These are phyloP conservation scores for Quercus alba DNA, from an alignment of 306 rosid genomes.

Conservation along the genomic window DNA sequence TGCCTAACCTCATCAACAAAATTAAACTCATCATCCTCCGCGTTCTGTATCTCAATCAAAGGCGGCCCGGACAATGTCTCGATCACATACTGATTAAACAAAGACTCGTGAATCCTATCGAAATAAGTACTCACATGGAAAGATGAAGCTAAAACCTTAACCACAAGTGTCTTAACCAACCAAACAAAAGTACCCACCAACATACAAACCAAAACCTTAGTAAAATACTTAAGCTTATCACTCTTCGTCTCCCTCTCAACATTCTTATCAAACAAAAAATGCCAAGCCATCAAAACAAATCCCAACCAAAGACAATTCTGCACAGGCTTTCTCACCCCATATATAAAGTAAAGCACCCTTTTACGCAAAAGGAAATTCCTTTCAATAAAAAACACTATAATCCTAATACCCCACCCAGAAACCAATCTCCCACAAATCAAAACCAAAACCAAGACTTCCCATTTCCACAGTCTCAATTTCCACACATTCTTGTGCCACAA, in stretches of 20 bases:
- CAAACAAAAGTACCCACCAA: constrained; percentile 66
- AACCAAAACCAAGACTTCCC: constrained; percentile 75
- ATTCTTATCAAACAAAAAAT: constrained; percentile 54
- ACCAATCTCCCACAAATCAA: constrained; percentile 79
- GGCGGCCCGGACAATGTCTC: constrained; percentile 88
- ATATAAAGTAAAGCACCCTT: constrained; percentile 72
- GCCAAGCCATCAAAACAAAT: constrained; percentile 76
- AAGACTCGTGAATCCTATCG: constrained; percentile 79
- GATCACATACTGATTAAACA: constrained; percentile 76
- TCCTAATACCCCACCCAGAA: constrained; percentile 68
- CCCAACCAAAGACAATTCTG: constrained; percentile 79
- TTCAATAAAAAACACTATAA: constrained; percentile 59
- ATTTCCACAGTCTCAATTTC: constrained; percentile 70
- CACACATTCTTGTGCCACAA: constrained; percentile 43
- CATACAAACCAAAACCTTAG: constrained; percentile 60
- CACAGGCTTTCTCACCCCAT: constrained; percentile 69
- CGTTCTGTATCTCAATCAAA: constrained; percentile 44
- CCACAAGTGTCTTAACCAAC: constrained; percentile 73
- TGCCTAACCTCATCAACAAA: constrained; percentile 67
- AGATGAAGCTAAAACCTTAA: constrained; percentile 79
- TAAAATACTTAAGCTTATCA: constrained; percentile 33
- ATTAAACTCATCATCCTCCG: constrained; percentile 68
- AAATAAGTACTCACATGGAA: constrained; percentile 82
- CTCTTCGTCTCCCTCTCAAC: constrained; percentile 55
- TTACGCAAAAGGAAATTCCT: constrained; percentile 75